Conservation (phyloP, 1,139 yeast genomes). For the Wickerhamomyces sp. region DNA sequence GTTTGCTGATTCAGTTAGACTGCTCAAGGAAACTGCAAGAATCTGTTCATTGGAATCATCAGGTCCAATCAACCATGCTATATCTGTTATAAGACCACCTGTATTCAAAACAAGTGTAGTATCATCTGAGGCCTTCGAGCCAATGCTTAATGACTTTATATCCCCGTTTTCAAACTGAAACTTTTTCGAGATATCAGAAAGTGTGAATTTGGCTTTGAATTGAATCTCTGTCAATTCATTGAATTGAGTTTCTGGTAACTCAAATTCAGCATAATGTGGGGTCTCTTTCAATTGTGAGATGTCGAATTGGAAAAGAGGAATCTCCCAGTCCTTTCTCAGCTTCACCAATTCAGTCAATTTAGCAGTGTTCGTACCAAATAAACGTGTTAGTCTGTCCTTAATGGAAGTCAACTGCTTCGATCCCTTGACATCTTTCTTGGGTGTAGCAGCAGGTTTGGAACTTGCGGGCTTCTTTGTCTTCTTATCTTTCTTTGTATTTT, state of each 20-base stretch:
- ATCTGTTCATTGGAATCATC: slow-evolving; percentile 29
- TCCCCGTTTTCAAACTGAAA: slow-evolving; percentile 21
- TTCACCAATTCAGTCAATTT: slow-evolving; percentile 30
- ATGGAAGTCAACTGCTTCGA: slow-evolving; percentile 30
- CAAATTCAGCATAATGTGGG: slow-evolving; percentile 8
- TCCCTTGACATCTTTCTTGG: slow-evolving; percentile 15
- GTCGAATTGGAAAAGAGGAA: slow-evolving; percentile 27
- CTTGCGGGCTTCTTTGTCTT: slow-evolving; percentile 2
- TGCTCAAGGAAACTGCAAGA: slow-evolving; percentile 48
- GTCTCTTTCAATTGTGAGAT: slow-evolving; percentile 14
- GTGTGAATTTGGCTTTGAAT: slow-evolving; percentile 15
- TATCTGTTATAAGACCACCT: slow-evolving; percentile 52
- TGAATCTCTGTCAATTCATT: slow-evolving; percentile 5
- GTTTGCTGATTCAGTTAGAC: slow-evolving; percentile 28
- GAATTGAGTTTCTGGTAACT: slow-evolving; percentile 5
- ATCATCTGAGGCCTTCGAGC: slow-evolving; percentile 21
- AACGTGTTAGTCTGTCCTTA: slow-evolving; percentile 31
- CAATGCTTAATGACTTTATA: slow-evolving; percentile 15
- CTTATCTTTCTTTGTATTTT: slow-evolving; percentile 7
- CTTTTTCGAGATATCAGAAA: slow-evolving; percentile 6
- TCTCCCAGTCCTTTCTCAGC: slow-evolving; percentile 32
- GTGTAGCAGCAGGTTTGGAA: slow-evolving; percentile 8
- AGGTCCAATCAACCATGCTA: slow-evolving; percentile 44
- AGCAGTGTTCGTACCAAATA: slow-evolving; percentile 31
- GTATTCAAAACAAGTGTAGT: slow-evolving; percentile 38